Evolutionary conservation across 2,329 filamentous ascomycete genomes (phyloP), one percentile per base, ranked within the genome.

Genomic region (Neonectria neomacrospora): DNA sequence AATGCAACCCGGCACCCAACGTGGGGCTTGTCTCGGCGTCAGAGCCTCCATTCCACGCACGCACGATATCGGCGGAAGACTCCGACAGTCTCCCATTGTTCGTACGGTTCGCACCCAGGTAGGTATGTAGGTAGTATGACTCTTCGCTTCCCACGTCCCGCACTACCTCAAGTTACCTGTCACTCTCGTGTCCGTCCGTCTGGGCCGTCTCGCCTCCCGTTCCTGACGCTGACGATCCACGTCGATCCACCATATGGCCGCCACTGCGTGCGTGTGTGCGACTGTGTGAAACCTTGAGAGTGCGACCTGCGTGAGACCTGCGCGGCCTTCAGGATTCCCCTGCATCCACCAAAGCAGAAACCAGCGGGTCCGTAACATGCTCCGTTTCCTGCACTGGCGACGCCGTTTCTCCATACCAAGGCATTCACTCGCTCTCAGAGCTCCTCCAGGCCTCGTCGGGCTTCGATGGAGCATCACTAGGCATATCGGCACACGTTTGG

Each of bases 291-390:
- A 53, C 54, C 47, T 37, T 52, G 30, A 2, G 26, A 2, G 26
- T 20, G 23, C 45, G 30, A 48, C 45, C 45, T 32, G 23, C 16
- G 37, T 26, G 23, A 52, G 53, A 32, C 50, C 37, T 61, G 52
- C 37, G 28, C 52, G 22, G 48, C 30, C 58, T 41, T 56, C 45
- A 52, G 30, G 55, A 56, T 65, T 69, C 57, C 60, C 67, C 50
- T 67, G 53, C 52, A 57, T 66, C 57, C 42, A 64, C 65, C 48
- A 57, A 65, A 61, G 52, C 59, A 61, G 52, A 32, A 52, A 11
- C 23, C 58, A 56, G 58, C 53, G 53, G 53, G 51, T 61, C 58
- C 54, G 30, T 26, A 26, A 50, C 44, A 41, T 57, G 54, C 42
- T 57, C 44, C 53, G 58, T 61, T 55, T 61, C 58, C 45, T 55